These are phyloP conservation scores for Tetradesmus lagerheimii DNA, from an alignment of 139 green algal genomes.

Conservation along the genomic window DNA sequence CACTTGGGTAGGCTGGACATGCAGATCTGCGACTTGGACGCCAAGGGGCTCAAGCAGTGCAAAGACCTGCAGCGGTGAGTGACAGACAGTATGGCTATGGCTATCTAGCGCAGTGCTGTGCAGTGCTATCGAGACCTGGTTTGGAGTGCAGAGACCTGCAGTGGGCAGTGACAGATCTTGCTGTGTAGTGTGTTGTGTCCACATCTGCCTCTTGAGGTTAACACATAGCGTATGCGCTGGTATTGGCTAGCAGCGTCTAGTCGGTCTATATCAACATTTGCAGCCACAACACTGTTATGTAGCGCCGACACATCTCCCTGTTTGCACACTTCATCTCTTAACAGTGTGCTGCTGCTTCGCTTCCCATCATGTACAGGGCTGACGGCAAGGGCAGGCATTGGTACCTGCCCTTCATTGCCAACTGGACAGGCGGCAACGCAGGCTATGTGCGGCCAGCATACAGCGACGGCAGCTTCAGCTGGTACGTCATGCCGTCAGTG, in stretches of 20 bases:
- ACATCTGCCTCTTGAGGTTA: no score
- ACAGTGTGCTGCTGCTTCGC: not conserved
- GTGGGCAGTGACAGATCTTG: not conserved
- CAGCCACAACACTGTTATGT: no score
- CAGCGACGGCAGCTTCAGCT: slow-evolving; percentile 24
- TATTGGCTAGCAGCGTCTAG: no score
- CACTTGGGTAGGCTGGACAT: slow-evolving; percentile 22
- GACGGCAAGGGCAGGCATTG: slow-evolving; percentile 36
- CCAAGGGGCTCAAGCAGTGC: slow-evolving; percentile 28
- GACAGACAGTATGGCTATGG: not conserved
- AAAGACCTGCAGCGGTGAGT: slow-evolving; percentile 13
- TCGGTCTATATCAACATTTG: no score
- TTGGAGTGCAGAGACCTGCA: not conserved
- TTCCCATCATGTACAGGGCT: not conserved
- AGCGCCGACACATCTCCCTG: not conserved
- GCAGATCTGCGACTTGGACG: slow-evolving; percentile 35
- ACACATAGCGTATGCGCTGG: no score
- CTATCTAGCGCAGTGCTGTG: no score
- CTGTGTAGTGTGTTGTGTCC: no score
- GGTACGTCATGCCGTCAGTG: slow-evolving; percentile 22
- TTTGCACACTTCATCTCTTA: not conserved
- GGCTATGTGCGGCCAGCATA: slow-evolving; percentile 38
- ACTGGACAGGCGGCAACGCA: slow-evolving; percentile 34
- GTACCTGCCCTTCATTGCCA: slow-evolving; percentile 34
- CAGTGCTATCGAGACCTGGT: no score